phyloP scores from a whole-genome alignment of 225 moss, liverwort and hornwort genomes.

The Physcomitrellopsis africana region DNA sequence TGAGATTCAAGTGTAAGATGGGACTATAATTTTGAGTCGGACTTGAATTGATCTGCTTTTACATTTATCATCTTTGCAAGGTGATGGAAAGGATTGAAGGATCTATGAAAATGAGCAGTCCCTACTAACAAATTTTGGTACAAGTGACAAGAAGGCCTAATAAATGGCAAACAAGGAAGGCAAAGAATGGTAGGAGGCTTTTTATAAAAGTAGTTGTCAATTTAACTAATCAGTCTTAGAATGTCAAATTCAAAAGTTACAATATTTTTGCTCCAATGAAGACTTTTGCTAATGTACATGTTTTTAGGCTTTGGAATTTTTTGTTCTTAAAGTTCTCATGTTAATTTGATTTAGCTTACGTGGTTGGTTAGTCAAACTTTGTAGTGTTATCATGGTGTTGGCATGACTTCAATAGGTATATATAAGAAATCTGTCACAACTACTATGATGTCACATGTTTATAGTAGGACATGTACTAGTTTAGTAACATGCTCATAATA shows the following conservation, averaged over 20 bases:
- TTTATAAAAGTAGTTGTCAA: slow-evolving; percentile 92
- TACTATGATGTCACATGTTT: not conserved
- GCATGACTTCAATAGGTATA: not conserved
- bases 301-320: not conserved
- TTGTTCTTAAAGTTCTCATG: not conserved
- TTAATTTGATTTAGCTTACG: slow-evolving; percentile 19
- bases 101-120: slow-evolving; percentile 77
- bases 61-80: slow-evolving; percentile 49
- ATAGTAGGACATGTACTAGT: slow-evolving; percentile 10
- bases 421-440: not conserved
- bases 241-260: slow-evolving; percentile 80
- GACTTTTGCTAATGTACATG: not conserved
- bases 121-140: slow-evolving; percentile 85
- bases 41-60: slow-evolving; percentile 21
- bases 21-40: slow-evolving; percentile 19
- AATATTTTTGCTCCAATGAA: slow-evolving; percentile 86
- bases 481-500: slow-evolving; percentile 21
- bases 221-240: slow-evolving; percentile 85
- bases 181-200: slow-evolving; percentile 81
- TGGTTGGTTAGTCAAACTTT: slow-evolving; percentile 14
- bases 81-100: slow-evolving; percentile 88
- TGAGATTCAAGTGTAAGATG: slow-evolving; percentile 26
- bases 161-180: slow-evolving; percentile 72
- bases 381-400: slow-evolving; percentile 15
- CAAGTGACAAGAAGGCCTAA: slow-evolving; percentile 80